Evolutionary conservation across 768 basidiomycete genomes (phyloP).

Genomic region (Russula foetens): DNA sequence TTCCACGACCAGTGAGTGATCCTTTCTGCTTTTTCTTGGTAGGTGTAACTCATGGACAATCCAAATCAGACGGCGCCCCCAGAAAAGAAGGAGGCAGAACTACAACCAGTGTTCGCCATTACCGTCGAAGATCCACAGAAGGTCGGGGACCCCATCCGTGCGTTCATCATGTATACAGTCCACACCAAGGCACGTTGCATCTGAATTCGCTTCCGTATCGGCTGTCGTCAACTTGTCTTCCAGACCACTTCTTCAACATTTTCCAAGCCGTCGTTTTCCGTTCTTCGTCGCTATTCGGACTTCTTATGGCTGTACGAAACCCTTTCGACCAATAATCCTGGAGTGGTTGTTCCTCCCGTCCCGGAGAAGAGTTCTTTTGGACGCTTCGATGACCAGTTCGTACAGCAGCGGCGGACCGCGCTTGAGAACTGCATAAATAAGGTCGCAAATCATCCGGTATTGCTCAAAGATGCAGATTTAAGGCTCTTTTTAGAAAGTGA

Average conservation of each 20-base stretch:
- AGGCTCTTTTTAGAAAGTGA: constrained; percentile 91
- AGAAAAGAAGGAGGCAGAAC: constrained; percentile 33
- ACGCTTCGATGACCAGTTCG: constrained; percentile 87
- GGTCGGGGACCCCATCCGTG: constrained; percentile 91
- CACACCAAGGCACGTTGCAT: constrained; percentile 60
- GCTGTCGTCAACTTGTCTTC: neutral
- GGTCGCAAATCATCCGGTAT: constrained; percentile 84
- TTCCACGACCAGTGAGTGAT: constrained; percentile 23
- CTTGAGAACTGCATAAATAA: constrained; percentile 90
- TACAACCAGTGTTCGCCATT: constrained; percentile 73
- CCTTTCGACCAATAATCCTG: constrained; percentile 84
- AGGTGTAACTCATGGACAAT: neutral
- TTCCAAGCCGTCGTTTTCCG: constrained; percentile 80
- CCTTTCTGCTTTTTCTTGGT: constrained; percentile 9
- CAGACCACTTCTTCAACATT: constrained; percentile 83
- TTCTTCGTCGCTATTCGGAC: constrained; percentile 94
- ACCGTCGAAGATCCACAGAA: constrained; percentile 96
- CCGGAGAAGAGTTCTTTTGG: constrained; percentile 94
- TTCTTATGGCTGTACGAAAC: constrained; percentile 96
- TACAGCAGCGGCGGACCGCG: constrained; percentile 74
- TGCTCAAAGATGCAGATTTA: constrained; percentile 83
- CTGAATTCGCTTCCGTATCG: neutral
- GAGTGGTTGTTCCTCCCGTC: constrained; percentile 92
- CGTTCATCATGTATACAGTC: constrained; percentile 95
- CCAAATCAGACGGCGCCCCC: constrained; percentile 8